Evolutionary conservation across 177 flowering plant genomes (phyloP).

Genomic region (Vitis hybrid): DNA sequence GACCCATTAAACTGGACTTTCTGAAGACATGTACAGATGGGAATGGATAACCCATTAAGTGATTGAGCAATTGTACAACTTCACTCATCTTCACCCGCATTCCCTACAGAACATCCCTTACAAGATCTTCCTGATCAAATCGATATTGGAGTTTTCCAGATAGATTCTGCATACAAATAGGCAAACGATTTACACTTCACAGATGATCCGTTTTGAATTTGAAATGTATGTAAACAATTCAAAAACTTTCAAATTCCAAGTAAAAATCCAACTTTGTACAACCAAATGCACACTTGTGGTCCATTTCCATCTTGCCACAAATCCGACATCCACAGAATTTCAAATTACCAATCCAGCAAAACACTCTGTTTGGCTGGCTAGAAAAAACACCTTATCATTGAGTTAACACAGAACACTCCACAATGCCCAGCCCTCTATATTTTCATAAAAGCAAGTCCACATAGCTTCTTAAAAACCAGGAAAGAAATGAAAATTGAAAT

Average conservation of each 20-base stretch:
- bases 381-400: too few species aligned
- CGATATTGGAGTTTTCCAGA: slow-evolving; percentile 24
- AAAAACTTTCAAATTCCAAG: neutral
- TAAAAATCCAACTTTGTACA: slow-evolving; percentile 20
- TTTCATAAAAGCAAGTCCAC: too few species aligned
- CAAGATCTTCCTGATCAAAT: slow-evolving; percentile 23
- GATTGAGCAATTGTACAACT: slow-evolving; percentile 31
- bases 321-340: too few species aligned
- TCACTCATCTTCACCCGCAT: slow-evolving; percentile 7
- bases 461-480: too few species aligned
- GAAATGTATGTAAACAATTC: neutral
- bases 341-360: too few species aligned
- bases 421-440: too few species aligned
- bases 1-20: slow-evolving; percentile 32
- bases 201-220: neutral
- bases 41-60: slow-evolving; percentile 17
- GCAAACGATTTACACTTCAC: neutral
- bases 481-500: too few species aligned
- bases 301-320: too few species aligned
- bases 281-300: neutral
- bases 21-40: slow-evolving; percentile 25
- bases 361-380: too few species aligned
- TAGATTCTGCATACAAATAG: slow-evolving; percentile 30
- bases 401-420: too few species aligned
- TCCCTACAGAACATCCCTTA: slow-evolving; percentile 28